A percentile compares a stretch with the other conserved stretches of the same genome.
Evolutionary conservation across 352 stramenopile genomes (phyloP).

Genomic region (Phytopythium litorale): DNA sequence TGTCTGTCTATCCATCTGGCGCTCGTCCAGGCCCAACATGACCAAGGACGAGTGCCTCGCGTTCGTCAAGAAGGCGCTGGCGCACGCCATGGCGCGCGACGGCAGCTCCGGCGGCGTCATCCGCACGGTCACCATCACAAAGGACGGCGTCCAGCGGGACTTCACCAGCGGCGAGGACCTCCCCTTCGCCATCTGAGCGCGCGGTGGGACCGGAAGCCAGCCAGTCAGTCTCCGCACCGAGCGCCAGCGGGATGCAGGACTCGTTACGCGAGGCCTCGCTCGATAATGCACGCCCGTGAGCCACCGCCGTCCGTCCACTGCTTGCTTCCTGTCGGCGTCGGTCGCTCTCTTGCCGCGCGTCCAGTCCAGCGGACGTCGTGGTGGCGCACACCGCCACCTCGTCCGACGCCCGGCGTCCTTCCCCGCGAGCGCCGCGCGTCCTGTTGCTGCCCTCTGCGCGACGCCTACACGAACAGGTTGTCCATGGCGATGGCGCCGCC

Average conservation of each 20-base stretch:
- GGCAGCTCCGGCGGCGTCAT: conserved; percentile 98
- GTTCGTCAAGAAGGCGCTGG: conserved; percentile 95
- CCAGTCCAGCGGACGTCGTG: background rate
- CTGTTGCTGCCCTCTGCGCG: conserved; percentile 14
- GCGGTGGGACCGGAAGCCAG: no score
- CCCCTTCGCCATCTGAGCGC: conserved; percentile 78
- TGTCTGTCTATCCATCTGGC: background rate
- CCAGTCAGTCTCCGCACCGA: background rate
- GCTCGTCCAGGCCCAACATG: conserved; percentile 83
- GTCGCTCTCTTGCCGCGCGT: no score
- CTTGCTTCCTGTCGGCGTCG: background rate
- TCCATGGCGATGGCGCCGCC: conserved; percentile 62
- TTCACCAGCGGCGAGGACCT: conserved; percentile 91
- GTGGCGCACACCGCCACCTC: background rate
- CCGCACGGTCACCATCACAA: conserved; percentile 93
- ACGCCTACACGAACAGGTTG: conserved; percentile 75
- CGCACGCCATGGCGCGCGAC: conserved; percentile 98
- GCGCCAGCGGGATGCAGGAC: background rate
- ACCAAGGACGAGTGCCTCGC: conserved; percentile 94
- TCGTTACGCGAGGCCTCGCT: background rate
- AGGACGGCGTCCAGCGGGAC: conserved; percentile 88
- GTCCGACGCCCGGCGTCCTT: background rate
- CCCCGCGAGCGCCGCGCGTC: background rate
- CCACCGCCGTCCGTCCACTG: background rate
- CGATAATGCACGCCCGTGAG: background rate